Conservation (phyloP, 331 rosid genomes). For the Malus hybrid region DNA sequence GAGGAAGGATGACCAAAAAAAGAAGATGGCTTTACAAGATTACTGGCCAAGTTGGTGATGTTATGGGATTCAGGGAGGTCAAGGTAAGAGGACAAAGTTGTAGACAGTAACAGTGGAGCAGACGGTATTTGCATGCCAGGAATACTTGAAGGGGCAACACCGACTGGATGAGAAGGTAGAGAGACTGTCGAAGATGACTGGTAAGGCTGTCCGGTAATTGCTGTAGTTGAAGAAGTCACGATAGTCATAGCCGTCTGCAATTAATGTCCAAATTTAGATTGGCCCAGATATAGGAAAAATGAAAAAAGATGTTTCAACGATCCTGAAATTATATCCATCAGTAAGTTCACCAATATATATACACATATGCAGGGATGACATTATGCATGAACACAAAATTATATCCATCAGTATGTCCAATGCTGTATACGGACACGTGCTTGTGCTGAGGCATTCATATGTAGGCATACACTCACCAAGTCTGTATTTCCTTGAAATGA, state of each 20-base stretch:
- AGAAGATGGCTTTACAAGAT: conserved; percentile 73
- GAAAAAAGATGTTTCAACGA: neutral
- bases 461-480: neutral
- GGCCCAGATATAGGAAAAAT: neutral
- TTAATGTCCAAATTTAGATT: neutral
- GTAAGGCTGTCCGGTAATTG: conserved; percentile 38
- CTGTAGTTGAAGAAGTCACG: conserved; percentile 36
- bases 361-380: neutral
- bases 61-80: conserved; percentile 40
- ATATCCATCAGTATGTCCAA: neutral
- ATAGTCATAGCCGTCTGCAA: conserved; percentile 57
- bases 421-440: neutral
- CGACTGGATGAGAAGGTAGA: conserved; percentile 36
- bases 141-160: conserved; percentile 32
- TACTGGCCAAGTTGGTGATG: conserved; percentile 35
- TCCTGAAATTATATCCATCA: neutral
- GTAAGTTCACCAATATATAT: neutral
- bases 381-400: neutral
- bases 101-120: conserved; percentile 35
- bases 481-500: too few species aligned
- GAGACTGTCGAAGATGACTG: conserved; percentile 32
- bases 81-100: conserved; percentile 25
- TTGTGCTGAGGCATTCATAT: neutral
- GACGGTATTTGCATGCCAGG: conserved; percentile 43
- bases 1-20: conserved; percentile 47